phyloP scores from a whole-genome alignment of 352 stramenopile genomes.

The Phytophthora ramorum region DNA sequence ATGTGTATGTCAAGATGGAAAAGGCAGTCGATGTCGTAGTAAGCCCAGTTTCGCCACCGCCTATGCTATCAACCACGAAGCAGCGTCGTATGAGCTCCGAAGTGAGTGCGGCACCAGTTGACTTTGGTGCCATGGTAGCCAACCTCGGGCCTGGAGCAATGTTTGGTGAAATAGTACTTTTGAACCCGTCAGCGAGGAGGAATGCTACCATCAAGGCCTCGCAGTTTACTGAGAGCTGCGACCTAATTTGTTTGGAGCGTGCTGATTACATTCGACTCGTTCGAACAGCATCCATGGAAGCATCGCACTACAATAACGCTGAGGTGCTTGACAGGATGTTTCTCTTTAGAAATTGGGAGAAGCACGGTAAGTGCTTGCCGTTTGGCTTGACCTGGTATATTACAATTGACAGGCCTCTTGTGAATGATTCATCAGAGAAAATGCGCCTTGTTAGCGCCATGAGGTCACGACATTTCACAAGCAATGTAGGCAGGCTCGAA shows the following conservation, averaged over 20 bases:
- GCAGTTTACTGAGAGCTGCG: slow-evolving; percentile 65
- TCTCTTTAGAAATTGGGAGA: slow-evolving; percentile 75
- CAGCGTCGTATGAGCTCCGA: slow-evolving; percentile 27
- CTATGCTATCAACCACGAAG: slow-evolving; percentile 28
- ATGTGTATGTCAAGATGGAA: slow-evolving; percentile 77
- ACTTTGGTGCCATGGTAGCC: slow-evolving; percentile 67
- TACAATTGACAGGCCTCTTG: not conserved
- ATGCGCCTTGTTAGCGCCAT: slow-evolving; percentile 78
- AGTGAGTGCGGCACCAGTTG: slow-evolving; percentile 17
- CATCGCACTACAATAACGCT: slow-evolving; percentile 79
- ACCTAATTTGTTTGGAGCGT: slow-evolving; percentile 75
- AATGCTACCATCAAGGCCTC: slow-evolving; percentile 81
- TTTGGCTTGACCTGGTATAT: not conserved
- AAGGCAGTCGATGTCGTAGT: slow-evolving; percentile 33
- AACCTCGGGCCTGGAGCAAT: slow-evolving; percentile 76
- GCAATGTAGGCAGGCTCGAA: slow-evolving; percentile 48
- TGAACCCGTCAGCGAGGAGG: slow-evolving; percentile 66
- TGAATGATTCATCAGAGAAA: slow-evolving; percentile 48
- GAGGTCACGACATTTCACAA: slow-evolving; percentile 65
- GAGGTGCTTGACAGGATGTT: slow-evolving; percentile 82
- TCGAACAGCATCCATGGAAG: slow-evolving; percentile 79
- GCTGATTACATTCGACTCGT: slow-evolving; percentile 79
- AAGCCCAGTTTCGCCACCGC: slow-evolving; percentile 9
- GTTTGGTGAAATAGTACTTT: slow-evolving; percentile 78
- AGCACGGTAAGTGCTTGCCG: slow-evolving; percentile 50